Base-by-base conservation (phyloP, 148 eudicot genomes). In the Camellia japonica region DNA sequence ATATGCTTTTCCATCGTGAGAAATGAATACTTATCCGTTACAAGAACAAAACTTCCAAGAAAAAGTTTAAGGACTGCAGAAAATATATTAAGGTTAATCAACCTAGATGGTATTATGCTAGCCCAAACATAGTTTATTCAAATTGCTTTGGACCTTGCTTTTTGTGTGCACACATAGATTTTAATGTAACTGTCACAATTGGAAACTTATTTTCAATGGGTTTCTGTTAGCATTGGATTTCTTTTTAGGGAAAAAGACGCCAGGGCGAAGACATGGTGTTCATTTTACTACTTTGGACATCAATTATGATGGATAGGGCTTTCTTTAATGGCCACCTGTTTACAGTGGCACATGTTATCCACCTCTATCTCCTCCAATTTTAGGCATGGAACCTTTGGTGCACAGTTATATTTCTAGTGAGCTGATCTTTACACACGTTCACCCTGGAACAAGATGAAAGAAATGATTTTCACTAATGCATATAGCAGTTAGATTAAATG, bases 401-500 rank as follows among this genome's bases (percentile, higher is more conserved):
- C 6, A n/a, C 44, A 41, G 46, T 73, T 52, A 30, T 23, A 54
- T 12, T 49, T 55, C 62, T 55, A 30, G 76, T 14, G 18, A 52
- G n/a, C 12, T 56, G 23, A 74, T 56, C 11, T 42, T 7, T 11
- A 0, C 30, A 43, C 60, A 46, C 4, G 6, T 83, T 61, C 38
- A 41, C 19, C 23, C 3, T 2, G 18, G 54, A 13, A 54, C 43
- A 23, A 52, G 75, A 52, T 72, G 41, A 19, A 23, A 14, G 47
- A 59, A 56, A 23, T 5, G 63, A 6, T 55, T 13, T 56, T 16
- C 61, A 23, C 47, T 73, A 3, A 71, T 73, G 62, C 18, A 30
- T 73, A 13, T 55, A 71, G 42, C n/a, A 58, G 23, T 43, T n/a
- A 65, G 30, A 47, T 20, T 55, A 74, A 73, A 41, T 73, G 78